These are phyloP conservation scores for Macrocybe sp. DNA, from an alignment of 1,284 basidiomycete genomes.

Conservation along the genomic window DNA sequence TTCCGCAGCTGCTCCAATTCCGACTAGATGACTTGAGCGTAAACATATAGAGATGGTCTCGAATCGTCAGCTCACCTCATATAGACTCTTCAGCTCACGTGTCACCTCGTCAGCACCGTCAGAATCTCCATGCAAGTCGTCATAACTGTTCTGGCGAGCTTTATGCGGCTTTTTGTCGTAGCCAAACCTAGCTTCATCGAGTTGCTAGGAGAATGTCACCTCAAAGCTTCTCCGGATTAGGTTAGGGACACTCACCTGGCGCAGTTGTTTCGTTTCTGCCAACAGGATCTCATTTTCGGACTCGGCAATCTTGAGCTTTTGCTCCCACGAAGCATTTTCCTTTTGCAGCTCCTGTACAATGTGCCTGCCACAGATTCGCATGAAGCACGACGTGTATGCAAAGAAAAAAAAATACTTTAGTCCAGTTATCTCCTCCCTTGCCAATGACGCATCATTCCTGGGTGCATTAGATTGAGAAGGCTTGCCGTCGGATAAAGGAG, in stretches of 20 bases:
- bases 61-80: too few species aligned
- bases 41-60: too few species aligned
- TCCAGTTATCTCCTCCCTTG: constrained; percentile 62
- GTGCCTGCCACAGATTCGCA: constrained; percentile 44
- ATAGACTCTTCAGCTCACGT: constrained; percentile 31
- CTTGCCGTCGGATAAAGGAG: constrained; percentile 32
- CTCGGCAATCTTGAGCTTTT: constrained; percentile 68
- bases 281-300: constrained; percentile 72
- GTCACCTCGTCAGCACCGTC: constrained; percentile 28
- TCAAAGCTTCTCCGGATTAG: background rate
- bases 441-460: too few species aligned
- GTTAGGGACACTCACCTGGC: constrained; percentile 43
- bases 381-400: constrained; percentile 1
- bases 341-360: constrained; percentile 86
- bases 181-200: too few species aligned
- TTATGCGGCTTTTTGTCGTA: background rate
- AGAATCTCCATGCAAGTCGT: too few species aligned
- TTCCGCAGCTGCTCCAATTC: constrained; percentile 71
- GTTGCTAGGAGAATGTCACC: too few species aligned
- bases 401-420: constrained; percentile 55
- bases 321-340: constrained; percentile 64
- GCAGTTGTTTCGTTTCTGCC: constrained; percentile 75
- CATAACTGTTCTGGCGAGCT: background rate
- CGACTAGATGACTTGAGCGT: constrained; percentile 27
- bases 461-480: too few species aligned